A percentile compares a stretch with the other conserved stretches of the same genome.
These are phyloP conservation scores for Mucor sp. DNA, from an alignment of 371 early-diverging fungal species.

Conservation along the genomic window DNA sequence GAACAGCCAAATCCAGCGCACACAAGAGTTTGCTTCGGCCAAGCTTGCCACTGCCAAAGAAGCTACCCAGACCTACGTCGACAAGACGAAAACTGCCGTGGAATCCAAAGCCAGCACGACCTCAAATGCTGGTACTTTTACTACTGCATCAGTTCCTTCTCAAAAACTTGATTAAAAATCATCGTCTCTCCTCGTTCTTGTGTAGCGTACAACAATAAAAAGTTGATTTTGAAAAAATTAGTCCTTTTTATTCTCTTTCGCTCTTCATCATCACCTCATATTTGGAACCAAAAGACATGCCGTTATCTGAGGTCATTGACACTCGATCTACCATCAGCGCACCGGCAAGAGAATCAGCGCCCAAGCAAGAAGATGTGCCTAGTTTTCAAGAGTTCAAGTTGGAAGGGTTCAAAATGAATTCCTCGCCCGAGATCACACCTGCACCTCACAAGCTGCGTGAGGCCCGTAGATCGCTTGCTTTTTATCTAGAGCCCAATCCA, in stretches of 20 bases:
- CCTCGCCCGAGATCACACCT: slow-evolving; percentile 19
- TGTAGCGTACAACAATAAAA: slow-evolving; percentile 18
- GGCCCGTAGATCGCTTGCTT: slow-evolving; percentile 28
- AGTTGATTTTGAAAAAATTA: slow-evolving; percentile 1
- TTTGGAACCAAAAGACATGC: slow-evolving; percentile 1
- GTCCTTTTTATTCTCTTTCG: neutral
- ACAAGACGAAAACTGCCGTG: neutral
- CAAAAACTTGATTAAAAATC: slow-evolving; percentile 9
- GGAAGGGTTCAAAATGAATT: slow-evolving; percentile 30
- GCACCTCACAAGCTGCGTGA: slow-evolving; percentile 35
- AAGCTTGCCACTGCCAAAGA: neutral
- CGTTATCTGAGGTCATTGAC: slow-evolving; percentile 14
- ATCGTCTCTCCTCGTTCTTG: slow-evolving; percentile 16
- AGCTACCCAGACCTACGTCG: neutral
- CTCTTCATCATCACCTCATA: neutral
- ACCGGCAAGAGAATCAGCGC: neutral
- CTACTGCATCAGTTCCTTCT: neutral
- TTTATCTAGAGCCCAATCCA: slow-evolving; percentile 32
- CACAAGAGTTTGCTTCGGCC: neutral
- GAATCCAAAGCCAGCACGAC: neutral
- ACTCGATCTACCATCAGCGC: slow-evolving; percentile 20
- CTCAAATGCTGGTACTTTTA: neutral
- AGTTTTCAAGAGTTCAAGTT: slow-evolving; percentile 31
- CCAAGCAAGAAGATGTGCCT: slow-evolving; percentile 15
- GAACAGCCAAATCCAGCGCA: neutral